Conservation (phyloP, 2,329 filamentous ascomycete species). For the Penicillium brasilianum region DNA sequence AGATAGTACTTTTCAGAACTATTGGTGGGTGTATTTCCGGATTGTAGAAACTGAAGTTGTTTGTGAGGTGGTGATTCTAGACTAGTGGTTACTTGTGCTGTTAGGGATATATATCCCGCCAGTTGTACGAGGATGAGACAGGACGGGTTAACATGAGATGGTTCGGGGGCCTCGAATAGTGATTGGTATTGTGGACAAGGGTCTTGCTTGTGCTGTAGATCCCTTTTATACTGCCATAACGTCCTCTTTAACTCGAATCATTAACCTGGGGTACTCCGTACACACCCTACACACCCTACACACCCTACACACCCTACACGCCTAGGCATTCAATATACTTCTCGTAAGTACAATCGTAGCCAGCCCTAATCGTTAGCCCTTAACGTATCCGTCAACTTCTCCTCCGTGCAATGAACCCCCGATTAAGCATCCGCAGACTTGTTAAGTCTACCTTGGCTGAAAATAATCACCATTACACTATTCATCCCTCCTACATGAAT, state of each 20-base stretch:
- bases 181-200: background rate
- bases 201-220: too few relatives aligned
- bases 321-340: too few relatives aligned
- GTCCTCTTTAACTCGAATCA: too few relatives aligned
- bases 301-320: too few relatives aligned
- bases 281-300: too few relatives aligned
- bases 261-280: too few relatives aligned
- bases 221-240: too few relatives aligned
- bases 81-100: background rate
- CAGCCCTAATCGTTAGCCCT: background rate
- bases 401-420: too few relatives aligned
- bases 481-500: background rate
- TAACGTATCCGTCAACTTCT: too few relatives aligned
- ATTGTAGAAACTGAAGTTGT: background rate
- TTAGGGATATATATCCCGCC: slow-evolving; percentile 10
- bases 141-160: slow-evolving; percentile 4
- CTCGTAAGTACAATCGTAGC: background rate
- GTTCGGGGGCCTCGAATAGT: background rate
- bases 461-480: background rate
- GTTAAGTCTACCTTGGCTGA: background rate
- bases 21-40: background rate
- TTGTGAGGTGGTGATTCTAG: background rate
- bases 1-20: background rate
- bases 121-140: slow-evolving; percentile 3
- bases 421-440: background rate